Percentiles rank a stretch among this genome's conserved stretches.
Conservation (phyloP, 768 basidiomycete genomes). For the Filobasidium wieringae region DNA sequence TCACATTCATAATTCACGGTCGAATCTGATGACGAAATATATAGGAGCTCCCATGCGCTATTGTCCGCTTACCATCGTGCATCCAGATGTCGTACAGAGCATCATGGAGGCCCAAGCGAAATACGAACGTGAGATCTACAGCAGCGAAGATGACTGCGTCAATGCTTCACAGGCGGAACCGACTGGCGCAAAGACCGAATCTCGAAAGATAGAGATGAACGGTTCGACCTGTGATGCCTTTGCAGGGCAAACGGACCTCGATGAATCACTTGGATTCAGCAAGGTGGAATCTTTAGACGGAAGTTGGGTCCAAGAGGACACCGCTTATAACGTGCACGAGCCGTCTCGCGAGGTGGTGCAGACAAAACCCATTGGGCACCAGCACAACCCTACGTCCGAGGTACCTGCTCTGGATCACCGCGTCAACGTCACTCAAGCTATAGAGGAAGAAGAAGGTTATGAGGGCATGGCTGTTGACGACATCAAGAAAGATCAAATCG, state of each 20-base stretch:
- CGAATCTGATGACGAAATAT: background rate
- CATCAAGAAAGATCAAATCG: background rate
- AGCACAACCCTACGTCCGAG: background rate
- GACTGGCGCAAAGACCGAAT: too few species aligned
- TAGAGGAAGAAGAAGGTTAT: constrained; percentile 4
- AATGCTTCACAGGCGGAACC: too few species aligned
- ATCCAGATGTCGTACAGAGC: constrained; percentile 23
- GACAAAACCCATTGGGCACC: too few species aligned
- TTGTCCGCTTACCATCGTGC: constrained; percentile 30
- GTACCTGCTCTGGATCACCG: background rate
- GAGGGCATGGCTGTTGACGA: background rate
- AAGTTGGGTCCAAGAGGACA: background rate
- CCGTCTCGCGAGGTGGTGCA: too few species aligned
- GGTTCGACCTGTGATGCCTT: too few species aligned
- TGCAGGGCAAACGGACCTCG: too few species aligned
- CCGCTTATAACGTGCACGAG: too few species aligned
- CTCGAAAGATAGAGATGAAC: too few species aligned
- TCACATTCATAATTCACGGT: too few species aligned
- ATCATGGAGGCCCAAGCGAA: constrained; percentile 31
- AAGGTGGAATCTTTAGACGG: background rate
- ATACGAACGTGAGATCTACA: constrained; percentile 20
- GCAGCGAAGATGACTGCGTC: background rate
- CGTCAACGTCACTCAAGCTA: background rate
- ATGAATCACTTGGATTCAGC: too few species aligned
- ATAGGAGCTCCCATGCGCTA: constrained; percentile 22